Conservation (phyloP, 169 alveolate species). For the Besnoitia besnoiti region DNA sequence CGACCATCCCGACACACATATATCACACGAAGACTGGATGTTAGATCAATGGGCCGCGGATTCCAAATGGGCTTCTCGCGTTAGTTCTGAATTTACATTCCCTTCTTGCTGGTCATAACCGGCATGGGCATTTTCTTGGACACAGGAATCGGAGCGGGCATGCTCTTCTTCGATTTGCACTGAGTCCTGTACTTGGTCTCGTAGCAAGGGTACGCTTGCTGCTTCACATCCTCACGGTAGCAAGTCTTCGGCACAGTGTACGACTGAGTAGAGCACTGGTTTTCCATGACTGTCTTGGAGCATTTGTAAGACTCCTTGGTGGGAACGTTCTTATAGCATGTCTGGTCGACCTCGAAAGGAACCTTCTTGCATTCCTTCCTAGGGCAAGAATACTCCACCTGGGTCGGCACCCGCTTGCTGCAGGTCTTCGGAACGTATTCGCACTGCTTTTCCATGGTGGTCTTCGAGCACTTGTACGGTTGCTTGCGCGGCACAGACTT, state of each 20-base stretch:
- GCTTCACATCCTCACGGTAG: conserved; percentile 43
- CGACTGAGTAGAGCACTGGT: conserved; percentile 42
- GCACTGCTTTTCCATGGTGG: conserved; percentile 53
- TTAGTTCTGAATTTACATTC: background rate
- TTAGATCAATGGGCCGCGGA: no score
- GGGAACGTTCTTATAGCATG: conserved; percentile 50
- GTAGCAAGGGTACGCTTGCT: conserved; percentile 59
- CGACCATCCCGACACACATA: no score
- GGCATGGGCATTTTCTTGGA: background rate
- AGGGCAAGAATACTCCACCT: conserved; percentile 56
- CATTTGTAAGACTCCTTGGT: conserved; percentile 52
- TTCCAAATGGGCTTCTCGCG: no score
- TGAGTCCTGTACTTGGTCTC: conserved; percentile 57
- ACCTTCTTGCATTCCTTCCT: conserved; percentile 55
- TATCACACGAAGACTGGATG: no score
- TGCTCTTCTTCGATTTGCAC: conserved; percentile 28
- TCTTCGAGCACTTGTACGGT: conserved; percentile 58
- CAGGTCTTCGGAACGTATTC: conserved; percentile 62
- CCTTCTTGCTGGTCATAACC: background rate
- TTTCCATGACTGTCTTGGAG: conserved; percentile 48
- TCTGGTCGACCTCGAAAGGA: conserved; percentile 41
- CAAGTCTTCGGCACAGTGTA: conserved; percentile 63
- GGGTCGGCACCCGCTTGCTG: conserved; percentile 50
- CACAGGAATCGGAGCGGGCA: background rate
- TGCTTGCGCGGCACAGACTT: conserved; percentile 44